Evolutionary conservation across 2,329 filamentous ascomycete species (phyloP).

Genomic region (Plectosphaerella sp.): DNA sequence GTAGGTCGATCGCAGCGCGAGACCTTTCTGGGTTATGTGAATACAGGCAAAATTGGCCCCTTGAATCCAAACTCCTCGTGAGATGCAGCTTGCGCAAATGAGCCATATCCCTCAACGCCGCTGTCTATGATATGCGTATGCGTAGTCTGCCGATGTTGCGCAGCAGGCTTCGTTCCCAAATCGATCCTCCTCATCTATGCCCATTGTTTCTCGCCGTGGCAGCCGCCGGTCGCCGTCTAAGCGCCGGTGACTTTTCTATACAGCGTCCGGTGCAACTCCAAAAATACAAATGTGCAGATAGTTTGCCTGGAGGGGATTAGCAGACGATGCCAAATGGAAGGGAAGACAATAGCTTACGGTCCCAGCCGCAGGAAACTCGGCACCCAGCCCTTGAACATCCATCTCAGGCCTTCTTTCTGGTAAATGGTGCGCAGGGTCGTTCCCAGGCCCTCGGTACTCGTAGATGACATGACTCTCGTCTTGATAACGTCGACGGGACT

Average conservation of each 20-base stretch:
- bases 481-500: slow-evolving; percentile 87
- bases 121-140: slow-evolving; percentile 2
- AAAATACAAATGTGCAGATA: slow-evolving; percentile 79
- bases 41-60: neutral
- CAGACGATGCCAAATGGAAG: neutral
- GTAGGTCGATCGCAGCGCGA: too few relatives aligned
- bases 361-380: slow-evolving; percentile 66
- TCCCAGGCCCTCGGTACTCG: slow-evolving; percentile 46
- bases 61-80: neutral
- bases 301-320: slow-evolving; percentile 56
- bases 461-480: slow-evolving; percentile 77
- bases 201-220: neutral
- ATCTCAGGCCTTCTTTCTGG: slow-evolving; percentile 64
- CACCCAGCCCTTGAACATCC: slow-evolving; percentile 90
- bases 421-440: slow-evolving; percentile 64
- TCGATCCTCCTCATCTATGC: neutral
- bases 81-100: neutral
- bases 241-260: slow-evolving; percentile 54
- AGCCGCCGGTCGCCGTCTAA: neutral
- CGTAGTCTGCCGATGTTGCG: neutral
- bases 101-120: neutral
- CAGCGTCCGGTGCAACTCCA: slow-evolving; percentile 80
- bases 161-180: neutral
- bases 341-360: slow-evolving; percentile 43
- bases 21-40: neutral